Base-by-base conservation (phyloP, 768 basidiomycete species). In the Mycena leptocephala region DNA sequence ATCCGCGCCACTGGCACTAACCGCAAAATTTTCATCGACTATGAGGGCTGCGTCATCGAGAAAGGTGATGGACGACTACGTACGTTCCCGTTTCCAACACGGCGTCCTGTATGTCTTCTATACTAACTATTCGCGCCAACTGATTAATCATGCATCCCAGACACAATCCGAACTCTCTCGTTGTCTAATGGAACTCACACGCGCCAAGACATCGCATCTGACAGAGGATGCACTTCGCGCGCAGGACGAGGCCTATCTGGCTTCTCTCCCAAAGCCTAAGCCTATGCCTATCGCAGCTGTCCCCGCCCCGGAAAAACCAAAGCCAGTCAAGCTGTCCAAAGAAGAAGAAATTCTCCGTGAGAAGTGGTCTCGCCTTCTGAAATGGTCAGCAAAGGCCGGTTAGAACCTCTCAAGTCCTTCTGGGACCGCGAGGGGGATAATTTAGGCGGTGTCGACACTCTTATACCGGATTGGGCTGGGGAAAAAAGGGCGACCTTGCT, bases 21-120 rank as follows among this genome's bases (percentile, higher is more conserved):
- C 82, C 91, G 95, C 69, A 92, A 93, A 66, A 97, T 95, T 70
- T 99, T 99, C 84, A 88, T 96, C 72, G 97, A 96, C 67, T 97
- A 97, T 79, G 96, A 97, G 18, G 94, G 90, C 4, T 93, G 95
- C 1, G 85, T 93, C 4, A 91, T 99, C 64, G 81, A 86, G 33
- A 97, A 96, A 86, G 90, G 92, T 81, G 98, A 99, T 77, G 91
- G 91, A 37, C 90, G 97, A 43, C 84, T 99, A 35, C 91, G 97
- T 55, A 95, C 94, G 0, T 99, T 98, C 84, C 97, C 97, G 0
- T 99, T 99, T 85, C 97, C 97, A 5, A 99, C 98, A 1, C 93
- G 97, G 48, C 90, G 98, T 78, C 98, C 98, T 18, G 97, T 97
- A 84, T 73, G 95, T 88, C 24, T 43, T n/a, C 64, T 24, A 26